These are phyloP conservation scores for Zymoseptoria pseudotritici DNA, from an alignment of 2,329 filamentous ascomycete genomes.

Conservation along the genomic window DNA sequence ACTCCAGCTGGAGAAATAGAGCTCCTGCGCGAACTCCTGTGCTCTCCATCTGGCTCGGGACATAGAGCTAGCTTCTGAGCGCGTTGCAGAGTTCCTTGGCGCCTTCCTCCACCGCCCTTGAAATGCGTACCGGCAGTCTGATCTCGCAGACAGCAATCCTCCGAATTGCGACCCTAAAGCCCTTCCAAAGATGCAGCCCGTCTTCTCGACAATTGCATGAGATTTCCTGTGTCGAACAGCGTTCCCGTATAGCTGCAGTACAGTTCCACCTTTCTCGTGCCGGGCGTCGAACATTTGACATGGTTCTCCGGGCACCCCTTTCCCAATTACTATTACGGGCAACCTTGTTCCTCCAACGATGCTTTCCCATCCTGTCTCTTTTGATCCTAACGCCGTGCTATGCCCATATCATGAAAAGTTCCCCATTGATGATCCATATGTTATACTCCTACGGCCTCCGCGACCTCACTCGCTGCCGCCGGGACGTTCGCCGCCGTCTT, in stretches of 20 bases:
- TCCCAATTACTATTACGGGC: background rate
- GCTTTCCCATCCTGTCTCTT: background rate
- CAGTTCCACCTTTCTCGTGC: too few relatives aligned
- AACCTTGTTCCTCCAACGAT: background rate
- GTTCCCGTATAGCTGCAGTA: too few relatives aligned
- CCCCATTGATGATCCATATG: background rate
- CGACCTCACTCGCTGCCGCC: slow-evolving; percentile 15
- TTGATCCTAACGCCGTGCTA: background rate
- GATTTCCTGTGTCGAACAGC: background rate
- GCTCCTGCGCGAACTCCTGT: too few relatives aligned
- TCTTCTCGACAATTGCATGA: background rate
- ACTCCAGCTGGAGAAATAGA: too few relatives aligned
- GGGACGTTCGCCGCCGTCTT: slow-evolving; percentile 9
- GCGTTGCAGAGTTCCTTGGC: background rate
- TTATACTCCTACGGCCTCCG: background rate
- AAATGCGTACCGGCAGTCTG: background rate
- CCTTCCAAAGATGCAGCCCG: background rate
- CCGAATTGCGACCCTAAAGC: background rate
- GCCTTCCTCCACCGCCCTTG: background rate
- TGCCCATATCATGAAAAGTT: background rate
- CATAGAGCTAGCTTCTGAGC: background rate
- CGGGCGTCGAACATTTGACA: too few relatives aligned
- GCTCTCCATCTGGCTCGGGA: too few relatives aligned
- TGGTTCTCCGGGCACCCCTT: too few relatives aligned
- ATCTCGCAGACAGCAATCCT: background rate